These are phyloP conservation scores for Trapa incisa DNA, from an alignment of 345 rosid genomes.

Conservation along the genomic window DNA sequence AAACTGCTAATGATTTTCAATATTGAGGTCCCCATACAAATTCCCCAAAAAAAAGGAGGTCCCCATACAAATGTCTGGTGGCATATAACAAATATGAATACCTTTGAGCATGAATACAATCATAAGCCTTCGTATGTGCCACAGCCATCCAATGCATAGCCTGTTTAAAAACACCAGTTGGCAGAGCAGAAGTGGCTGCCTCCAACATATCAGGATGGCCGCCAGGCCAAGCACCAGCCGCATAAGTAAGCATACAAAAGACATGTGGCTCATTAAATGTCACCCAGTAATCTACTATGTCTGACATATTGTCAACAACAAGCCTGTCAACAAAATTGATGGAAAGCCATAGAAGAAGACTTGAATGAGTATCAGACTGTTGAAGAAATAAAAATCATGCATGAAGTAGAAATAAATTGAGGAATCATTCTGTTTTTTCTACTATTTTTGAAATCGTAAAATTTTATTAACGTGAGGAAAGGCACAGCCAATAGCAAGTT, in stretches of 20 bases:
- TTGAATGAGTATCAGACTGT: not conserved
- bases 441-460: no score
- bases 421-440: not conserved
- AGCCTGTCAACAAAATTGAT: conserved; percentile 39
- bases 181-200: conserved; percentile 74
- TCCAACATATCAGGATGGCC: conserved; percentile 89
- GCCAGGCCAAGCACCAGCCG: conserved; percentile 98
- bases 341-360: conserved; percentile 6
- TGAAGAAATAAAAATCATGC: conserved; percentile 2
- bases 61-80: not conserved
- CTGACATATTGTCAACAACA: conserved; percentile 65
- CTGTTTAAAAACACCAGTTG: conserved; percentile 76
- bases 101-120: conserved; percentile 65
- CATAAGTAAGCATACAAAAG: conserved; percentile 84
- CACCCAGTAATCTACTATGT: conserved; percentile 79
- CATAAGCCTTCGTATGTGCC: conserved; percentile 75
- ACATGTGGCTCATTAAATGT: conserved; percentile 93
- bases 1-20: not conserved
- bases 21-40: not conserved
- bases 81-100: conserved; percentile 10
- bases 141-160: conserved; percentile 75
- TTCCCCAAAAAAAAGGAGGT: not conserved
- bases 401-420: not conserved
- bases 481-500: no score
- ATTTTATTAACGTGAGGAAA: no score